phyloP scores from a whole-genome alignment of 129 eudicot genomes.

The Chrysanthemum lavandulifolium region DNA sequence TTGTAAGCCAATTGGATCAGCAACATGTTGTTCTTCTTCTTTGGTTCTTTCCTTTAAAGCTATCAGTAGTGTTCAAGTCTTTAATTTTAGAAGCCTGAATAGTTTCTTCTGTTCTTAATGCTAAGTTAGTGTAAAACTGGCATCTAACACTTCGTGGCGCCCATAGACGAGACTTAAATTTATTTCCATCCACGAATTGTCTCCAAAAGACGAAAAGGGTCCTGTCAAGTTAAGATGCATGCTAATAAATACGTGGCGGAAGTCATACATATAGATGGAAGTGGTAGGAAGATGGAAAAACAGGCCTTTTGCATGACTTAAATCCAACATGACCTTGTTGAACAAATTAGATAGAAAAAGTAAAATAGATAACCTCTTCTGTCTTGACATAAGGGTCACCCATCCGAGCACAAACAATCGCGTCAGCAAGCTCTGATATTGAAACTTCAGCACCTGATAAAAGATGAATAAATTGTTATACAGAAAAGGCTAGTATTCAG shows the following conservation, averaged over 20 bases:
- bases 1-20: slow-evolving; percentile 40
- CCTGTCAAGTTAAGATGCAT: slow-evolving; percentile 39
- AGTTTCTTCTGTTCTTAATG: slow-evolving; percentile 55
- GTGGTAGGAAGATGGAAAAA: neutral
- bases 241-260: neutral
- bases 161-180: slow-evolving; percentile 29
- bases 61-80: slow-evolving; percentile 31
- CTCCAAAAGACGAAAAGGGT: slow-evolving; percentile 27
- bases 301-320: slow-evolving; percentile 1
- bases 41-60: slow-evolving; percentile 56
- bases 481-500: neutral
- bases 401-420: slow-evolving; percentile 52
- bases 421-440: slow-evolving; percentile 66
- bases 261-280: neutral
- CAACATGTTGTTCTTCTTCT: slow-evolving; percentile 54
- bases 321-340: neutral
- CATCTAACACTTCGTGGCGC: slow-evolving; percentile 30
- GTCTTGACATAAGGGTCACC: slow-evolving; percentile 33
- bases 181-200: slow-evolving; percentile 24
- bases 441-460: slow-evolving; percentile 83
- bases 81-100: slow-evolving; percentile 24
- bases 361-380: slow-evolving; percentile 43
- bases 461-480: slow-evolving; percentile 18
- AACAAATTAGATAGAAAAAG: slow-evolving; percentile 2
- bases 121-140: slow-evolving; percentile 27